Evolutionary conservation across 2,329 filamentous ascomycete species (phyloP), one percentile per base, ranked within the genome.

Genomic region (Sclerotinia borealis): DNA sequence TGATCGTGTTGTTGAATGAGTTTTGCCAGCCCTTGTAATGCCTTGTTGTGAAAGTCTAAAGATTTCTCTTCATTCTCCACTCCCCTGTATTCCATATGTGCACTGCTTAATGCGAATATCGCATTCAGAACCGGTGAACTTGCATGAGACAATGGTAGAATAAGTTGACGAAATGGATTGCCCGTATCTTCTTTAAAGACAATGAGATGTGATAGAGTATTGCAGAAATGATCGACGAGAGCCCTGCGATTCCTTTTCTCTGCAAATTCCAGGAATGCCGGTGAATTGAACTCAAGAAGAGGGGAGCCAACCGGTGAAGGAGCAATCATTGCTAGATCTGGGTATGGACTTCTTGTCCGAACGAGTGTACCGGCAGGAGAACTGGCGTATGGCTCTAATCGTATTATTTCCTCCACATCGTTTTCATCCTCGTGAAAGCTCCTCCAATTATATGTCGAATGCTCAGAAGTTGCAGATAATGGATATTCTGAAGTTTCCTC

Each of bases 71-170:
- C 66, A 29, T 80, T 81, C 25, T 80, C 75, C 9, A 84, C 76
- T 1, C 82, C 82, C 29, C 83, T 77, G 54, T 83, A 91, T 63
- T 93, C 89, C 64, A 96, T 79, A 73, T 96, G 95, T 64, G 92
- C 93, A 63, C 89, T 90, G 0, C 92, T 85, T 6, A 96, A 78
- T 1, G 92, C 92, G 63, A 90, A 92, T 65, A 96, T 89, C 13
- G 92, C 91, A 71, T 95, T 91, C 74, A 90, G 89, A 4, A 96
- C 81, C 0, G 83, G 80, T 0, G 77, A 77, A 70, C 82, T 84
- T 48, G 72, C 76, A 50, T 81, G 77, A 3, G 83, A 84, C 45
- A 87, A 75, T 1, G 85, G 85, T 27, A 87, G 75, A 9, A 87
- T 81, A 11, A 87, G 77, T 68, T 86, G 83, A 67, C 85, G 83